Evolutionary conservation across 306 rosid genomes (phyloP).

Genomic region (Astragalus membranaceus): DNA sequence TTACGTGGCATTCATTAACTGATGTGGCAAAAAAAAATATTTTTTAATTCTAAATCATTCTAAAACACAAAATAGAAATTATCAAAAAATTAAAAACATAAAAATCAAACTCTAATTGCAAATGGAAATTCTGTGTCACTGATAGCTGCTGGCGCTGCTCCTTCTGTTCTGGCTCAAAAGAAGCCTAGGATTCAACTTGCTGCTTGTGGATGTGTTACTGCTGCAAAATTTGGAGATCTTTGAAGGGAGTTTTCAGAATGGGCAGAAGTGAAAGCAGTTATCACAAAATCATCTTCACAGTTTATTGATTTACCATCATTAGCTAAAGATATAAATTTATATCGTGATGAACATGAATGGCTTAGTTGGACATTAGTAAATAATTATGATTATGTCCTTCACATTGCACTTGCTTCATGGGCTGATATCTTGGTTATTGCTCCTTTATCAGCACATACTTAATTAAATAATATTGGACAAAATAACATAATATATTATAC

Average conservation of each 20-base stretch:
- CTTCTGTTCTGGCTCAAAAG: neutral
- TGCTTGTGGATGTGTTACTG: constrained; percentile 77
- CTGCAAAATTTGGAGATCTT: constrained; percentile 53
- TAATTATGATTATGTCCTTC: constrained; percentile 43
- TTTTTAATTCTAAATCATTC: no score
- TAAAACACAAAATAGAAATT: no score
- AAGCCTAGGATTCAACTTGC: constrained; percentile 80
- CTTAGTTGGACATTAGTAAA: constrained; percentile 57
- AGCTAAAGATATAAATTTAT: constrained; percentile 33
- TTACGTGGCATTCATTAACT: no score
- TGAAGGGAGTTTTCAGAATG: constrained; percentile 54
- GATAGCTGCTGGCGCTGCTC: neutral
- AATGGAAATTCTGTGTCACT: constrained; percentile 25
- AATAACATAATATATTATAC: no score
- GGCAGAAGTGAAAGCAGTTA: constrained; percentile 75
- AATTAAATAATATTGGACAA: no score
- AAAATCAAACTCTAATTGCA: no score
- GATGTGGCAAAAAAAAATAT: no score
- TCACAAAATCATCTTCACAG: constrained; percentile 48
- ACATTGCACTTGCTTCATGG: constrained; percentile 76
- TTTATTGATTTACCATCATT: constrained; percentile 51
- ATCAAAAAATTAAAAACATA: no score
- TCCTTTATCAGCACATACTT: constrained; percentile 81
- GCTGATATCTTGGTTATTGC: constrained; percentile 88
- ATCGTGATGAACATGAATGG: constrained; percentile 63